phyloP scores from a whole-genome alignment of 352 stramenopile species.

The Globisporangium ultimum region DNA sequence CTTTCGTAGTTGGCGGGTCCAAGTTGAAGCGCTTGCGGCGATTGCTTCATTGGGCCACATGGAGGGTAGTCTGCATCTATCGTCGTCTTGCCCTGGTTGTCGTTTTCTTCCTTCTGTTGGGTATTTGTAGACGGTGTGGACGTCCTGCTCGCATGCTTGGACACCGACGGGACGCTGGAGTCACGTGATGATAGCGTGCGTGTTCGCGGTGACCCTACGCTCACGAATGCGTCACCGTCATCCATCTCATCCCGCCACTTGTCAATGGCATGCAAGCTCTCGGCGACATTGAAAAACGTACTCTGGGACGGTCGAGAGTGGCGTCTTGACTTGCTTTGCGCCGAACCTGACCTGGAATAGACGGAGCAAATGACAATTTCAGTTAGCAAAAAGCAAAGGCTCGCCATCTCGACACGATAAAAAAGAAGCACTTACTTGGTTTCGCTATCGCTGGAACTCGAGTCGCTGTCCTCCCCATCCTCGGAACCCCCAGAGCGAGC shows the following conservation, averaged over 20 bases:
- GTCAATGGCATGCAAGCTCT: conserved; percentile 71
- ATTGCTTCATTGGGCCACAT: neutral
- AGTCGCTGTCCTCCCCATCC: conserved; percentile 15
- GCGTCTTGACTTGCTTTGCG: conserved; percentile 10
- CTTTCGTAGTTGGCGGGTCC: conserved; percentile 39
- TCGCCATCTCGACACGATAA: conserved; percentile 1
- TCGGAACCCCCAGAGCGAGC: conserved; percentile 7
- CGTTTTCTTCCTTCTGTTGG: neutral
- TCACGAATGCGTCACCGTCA: conserved; percentile 29
- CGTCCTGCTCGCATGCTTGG: neutral
- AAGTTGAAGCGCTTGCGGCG: conserved; percentile 11
- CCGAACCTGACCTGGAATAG: neutral
- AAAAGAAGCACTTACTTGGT: conserved; percentile 41
- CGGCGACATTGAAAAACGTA: conserved; percentile 70
- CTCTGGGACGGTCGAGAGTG: conserved; percentile 15
- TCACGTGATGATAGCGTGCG: neutral
- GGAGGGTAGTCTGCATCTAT: conserved; percentile 13
- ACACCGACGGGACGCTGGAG: neutral
- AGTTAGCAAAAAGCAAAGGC: conserved; percentile 2
- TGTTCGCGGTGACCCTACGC: conserved; percentile 21
- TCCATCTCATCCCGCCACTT: conserved; percentile 72
- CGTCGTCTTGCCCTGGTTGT: conserved; percentile 5
- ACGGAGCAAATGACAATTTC: neutral
- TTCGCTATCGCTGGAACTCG: conserved; percentile 49
- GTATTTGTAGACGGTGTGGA: too few species aligned